phyloP scores from a whole-genome alignment of 495 filamentous ascomycete genomes.

The Penicillium canariense region DNA sequence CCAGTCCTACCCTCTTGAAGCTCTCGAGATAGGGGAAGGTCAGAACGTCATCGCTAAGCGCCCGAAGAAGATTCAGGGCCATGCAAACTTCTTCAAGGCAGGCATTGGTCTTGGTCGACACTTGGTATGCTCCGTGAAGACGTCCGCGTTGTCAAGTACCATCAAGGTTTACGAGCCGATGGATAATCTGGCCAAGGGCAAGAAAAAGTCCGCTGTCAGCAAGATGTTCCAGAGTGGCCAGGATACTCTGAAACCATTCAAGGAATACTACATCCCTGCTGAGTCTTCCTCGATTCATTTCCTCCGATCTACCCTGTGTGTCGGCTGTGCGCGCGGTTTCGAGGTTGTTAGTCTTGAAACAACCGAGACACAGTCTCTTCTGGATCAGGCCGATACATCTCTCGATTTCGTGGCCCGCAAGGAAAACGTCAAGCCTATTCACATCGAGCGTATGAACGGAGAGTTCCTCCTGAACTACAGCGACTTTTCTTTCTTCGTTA shows the following conservation, averaged over 20 bases:
- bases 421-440: conserved; percentile 92
- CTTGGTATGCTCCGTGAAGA: conserved; percentile 92
- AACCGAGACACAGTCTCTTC: conserved; percentile 91
- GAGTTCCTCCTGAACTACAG: conserved; percentile 98
- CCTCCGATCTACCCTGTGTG: conserved; percentile 92
- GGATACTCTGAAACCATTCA: conserved; percentile 93
- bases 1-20: conserved; percentile 79
- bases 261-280: conserved; percentile 98
- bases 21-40: conserved; percentile 75
- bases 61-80: conserved; percentile 95
- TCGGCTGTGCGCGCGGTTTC: conserved; percentile 92
- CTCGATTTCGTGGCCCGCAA: conserved; percentile 93
- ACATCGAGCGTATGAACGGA: conserved; percentile 92
- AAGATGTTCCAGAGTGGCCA: conserved; percentile 94
- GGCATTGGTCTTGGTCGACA: conserved; percentile 94
- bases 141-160: conserved; percentile 81
- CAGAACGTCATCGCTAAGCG: conserved; percentile 71
- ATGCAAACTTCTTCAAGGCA: conserved; percentile 97
- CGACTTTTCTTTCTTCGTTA: conserved; percentile 98
- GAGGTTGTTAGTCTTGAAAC: conserved; percentile 97
- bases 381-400: conserved; percentile 97
- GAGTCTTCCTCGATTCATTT: conserved; percentile 97
- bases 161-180: conserved; percentile 98
- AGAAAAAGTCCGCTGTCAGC: conserved; percentile 87
- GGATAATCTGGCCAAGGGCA: conserved; percentile 81